These are phyloP conservation scores for Phaeosphaeriaceae sp. DNA, from an alignment of 2,329 filamentous ascomycete species.

Conservation along the genomic window DNA sequence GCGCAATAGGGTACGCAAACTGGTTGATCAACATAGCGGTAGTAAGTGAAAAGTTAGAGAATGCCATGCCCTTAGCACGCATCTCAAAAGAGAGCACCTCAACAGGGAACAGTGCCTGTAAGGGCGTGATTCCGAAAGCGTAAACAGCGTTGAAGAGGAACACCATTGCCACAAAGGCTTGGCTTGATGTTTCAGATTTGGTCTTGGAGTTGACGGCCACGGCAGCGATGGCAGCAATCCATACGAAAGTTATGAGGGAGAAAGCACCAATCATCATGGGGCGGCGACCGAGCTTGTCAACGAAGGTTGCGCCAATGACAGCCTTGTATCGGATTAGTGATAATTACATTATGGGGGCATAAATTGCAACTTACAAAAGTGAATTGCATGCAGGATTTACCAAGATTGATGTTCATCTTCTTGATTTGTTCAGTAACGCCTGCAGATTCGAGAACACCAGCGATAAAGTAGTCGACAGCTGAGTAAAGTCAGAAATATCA, in stretches of 20 bases:
- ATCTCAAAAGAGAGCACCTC: slow-evolving; percentile 46
- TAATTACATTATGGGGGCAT: too few species aligned
- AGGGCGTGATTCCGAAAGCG: slow-evolving; percentile 43
- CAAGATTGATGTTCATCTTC: slow-evolving; percentile 48
- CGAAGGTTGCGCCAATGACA: slow-evolving; percentile 42
- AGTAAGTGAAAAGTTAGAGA: slow-evolving; percentile 27
- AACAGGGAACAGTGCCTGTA: slow-evolving; percentile 42
- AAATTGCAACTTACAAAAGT: slow-evolving; percentile 30
- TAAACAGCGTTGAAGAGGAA: slow-evolving; percentile 45
- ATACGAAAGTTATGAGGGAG: slow-evolving; percentile 29
- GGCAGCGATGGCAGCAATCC: slow-evolving; percentile 30
- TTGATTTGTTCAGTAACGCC: slow-evolving; percentile 40
- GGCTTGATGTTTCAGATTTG: slow-evolving; percentile 16
- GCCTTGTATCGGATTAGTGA: slow-evolving; percentile 20
- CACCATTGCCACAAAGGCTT: slow-evolving; percentile 41
- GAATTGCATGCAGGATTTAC: slow-evolving; percentile 43
- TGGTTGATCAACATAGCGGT: slow-evolving; percentile 36
- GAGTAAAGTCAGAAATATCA: too few species aligned
- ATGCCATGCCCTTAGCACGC: slow-evolving; percentile 43
- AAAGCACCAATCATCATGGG: slow-evolving; percentile 40
- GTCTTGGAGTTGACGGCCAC: slow-evolving; percentile 22
- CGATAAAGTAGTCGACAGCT: slow-evolving; percentile 41
- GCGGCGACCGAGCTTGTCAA: slow-evolving; percentile 35
- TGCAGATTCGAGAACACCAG: slow-evolving; percentile 43
- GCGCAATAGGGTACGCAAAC: slow-evolving; percentile 36